Conservation (phyloP, 768 basidiomycete species). For the Pholiota conissans region DNA sequence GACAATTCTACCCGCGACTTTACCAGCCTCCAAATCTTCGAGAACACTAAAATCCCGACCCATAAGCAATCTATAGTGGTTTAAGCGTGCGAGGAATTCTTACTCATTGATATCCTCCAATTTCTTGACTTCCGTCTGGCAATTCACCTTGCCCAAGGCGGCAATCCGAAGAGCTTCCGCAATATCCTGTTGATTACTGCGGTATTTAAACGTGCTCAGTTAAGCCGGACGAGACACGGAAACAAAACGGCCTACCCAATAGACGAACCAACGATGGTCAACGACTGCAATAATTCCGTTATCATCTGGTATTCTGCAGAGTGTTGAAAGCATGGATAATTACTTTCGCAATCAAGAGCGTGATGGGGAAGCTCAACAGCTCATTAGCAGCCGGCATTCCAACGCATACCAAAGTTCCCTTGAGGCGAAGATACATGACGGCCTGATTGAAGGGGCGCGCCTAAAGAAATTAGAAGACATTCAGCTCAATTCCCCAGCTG, state of each 20-base stretch:
- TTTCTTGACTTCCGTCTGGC: constrained; percentile 43
- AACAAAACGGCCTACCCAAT: constrained; percentile 29
- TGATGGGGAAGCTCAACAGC: constrained; percentile 53
- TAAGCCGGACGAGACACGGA: too few relatives aligned
- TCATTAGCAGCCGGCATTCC: constrained; percentile 56
- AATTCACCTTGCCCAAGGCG: constrained; percentile 65
- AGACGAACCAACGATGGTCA: constrained; percentile 40
- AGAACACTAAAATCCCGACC: constrained; percentile 21
- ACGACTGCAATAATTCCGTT: constrained; percentile 6
- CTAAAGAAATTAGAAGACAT: constrained; percentile 15
- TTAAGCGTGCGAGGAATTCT: constrained; percentile 16
- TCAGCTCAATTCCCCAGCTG: too few relatives aligned
- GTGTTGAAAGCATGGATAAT: not conserved
- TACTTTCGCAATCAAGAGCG: constrained; percentile 35
- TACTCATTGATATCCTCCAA: constrained; percentile 54
- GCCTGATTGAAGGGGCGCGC: constrained; percentile 49
- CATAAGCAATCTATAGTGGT: not conserved
- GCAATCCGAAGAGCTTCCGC: constrained; percentile 78
- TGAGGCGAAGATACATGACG: constrained; percentile 65
- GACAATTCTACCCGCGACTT: constrained; percentile 32
- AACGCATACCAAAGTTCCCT: constrained; percentile 72
- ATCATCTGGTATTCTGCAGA: not conserved
- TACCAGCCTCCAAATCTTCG: constrained; percentile 28
- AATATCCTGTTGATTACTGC: constrained; percentile 74
- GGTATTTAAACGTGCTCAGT: not conserved